phyloP scores from a whole-genome alignment of 352 stramenopile genomes.

The Globisporangium okanoganense region DNA sequence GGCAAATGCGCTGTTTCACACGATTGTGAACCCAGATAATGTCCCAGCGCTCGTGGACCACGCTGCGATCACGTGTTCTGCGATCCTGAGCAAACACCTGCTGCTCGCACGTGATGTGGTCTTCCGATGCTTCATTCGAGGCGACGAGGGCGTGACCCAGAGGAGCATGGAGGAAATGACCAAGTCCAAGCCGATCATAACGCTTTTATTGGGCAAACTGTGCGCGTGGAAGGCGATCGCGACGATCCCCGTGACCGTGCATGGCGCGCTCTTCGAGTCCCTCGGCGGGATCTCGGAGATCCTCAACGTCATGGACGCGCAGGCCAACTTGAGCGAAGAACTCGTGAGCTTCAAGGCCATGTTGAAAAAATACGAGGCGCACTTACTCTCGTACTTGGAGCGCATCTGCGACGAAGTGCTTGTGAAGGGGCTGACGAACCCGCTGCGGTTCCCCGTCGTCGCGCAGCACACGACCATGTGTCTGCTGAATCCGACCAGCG shows the following conservation, averaged over 20 bases:
- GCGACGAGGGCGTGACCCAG: constrained; percentile 18
- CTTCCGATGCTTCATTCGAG: constrained; percentile 37
- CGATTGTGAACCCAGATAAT: constrained; percentile 62
- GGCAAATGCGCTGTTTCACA: constrained; percentile 67
- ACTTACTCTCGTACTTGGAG: constrained; percentile 54
- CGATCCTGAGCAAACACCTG: constrained; percentile 77
- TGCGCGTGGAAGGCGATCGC: constrained; percentile 53
- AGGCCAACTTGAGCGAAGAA: constrained; percentile 20
- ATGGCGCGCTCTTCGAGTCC: constrained; percentile 79
- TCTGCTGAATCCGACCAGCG: constrained; percentile 58
- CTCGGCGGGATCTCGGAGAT: constrained; percentile 74
- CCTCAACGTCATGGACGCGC: constrained; percentile 41
- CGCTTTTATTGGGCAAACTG: constrained; percentile 52
- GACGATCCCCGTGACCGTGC: constrained; percentile 75
- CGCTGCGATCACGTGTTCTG: constrained; percentile 65
- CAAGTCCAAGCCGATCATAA: constrained; percentile 54
- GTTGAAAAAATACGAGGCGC: constrained; percentile 46
- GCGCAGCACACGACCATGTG: constrained; percentile 75
- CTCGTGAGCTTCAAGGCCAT: constrained; percentile 29
- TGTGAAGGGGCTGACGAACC: constrained; percentile 66
- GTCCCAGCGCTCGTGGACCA: constrained; percentile 68
- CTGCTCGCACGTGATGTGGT: constrained; percentile 66
- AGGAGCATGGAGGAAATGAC: constrained; percentile 28
- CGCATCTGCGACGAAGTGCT: constrained; percentile 71
- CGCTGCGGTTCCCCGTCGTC: constrained; percentile 75